Percentiles rank a stretch among this genome's conserved stretches.
phyloP scores from a whole-genome alignment of 768 basidiomycete species.

The Imleria badia region DNA sequence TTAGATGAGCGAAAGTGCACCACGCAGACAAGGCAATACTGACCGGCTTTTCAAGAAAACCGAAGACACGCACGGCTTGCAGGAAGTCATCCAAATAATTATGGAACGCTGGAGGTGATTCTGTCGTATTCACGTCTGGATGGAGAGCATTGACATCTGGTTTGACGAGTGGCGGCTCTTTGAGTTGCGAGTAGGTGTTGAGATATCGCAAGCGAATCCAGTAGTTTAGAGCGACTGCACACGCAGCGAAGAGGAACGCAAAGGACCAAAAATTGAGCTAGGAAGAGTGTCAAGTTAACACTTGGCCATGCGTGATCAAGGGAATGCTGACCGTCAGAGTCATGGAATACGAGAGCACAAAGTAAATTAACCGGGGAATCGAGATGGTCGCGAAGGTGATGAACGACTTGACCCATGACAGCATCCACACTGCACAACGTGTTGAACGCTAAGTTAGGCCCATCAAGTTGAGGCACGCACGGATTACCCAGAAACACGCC shows the following conservation, averaged over 20 bases:
- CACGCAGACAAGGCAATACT: slow-evolving; percentile 20
- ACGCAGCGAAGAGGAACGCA: slow-evolving; percentile 69
- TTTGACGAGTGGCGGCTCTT: slow-evolving; percentile 79
- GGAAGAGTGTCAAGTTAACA: slow-evolving; percentile 9
- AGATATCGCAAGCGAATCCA: slow-evolving; percentile 83
- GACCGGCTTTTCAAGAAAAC: slow-evolving; percentile 95
- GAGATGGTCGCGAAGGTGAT: slow-evolving; percentile 83
- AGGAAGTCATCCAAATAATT: slow-evolving; percentile 98
- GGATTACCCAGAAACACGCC: slow-evolving; percentile 80
- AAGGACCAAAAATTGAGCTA: slow-evolving; percentile 93
- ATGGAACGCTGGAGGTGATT: slow-evolving; percentile 78
- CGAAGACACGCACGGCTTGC: slow-evolving; percentile 94
- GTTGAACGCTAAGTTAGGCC: not conserved
- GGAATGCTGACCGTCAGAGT: slow-evolving; percentile 68
- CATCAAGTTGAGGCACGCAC: slow-evolving; percentile 45
- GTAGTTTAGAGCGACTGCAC: slow-evolving; percentile 70
- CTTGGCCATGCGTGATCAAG: not conserved
- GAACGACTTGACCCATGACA: slow-evolving; percentile 74
- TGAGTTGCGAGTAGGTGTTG: slow-evolving; percentile 72
- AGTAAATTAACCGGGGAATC: slow-evolving; percentile 75
- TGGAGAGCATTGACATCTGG: slow-evolving; percentile 85
- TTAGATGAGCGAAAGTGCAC: not conserved
- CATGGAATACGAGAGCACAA: slow-evolving; percentile 82
- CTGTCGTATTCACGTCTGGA: slow-evolving; percentile 83
- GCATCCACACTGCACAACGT: slow-evolving; percentile 63